A percentile compares a stretch with the other conserved stretches of the same genome.
Conservation (phyloP, 2,329 filamentous ascomycete genomes). For the Emmonsiellopsis sp. region DNA sequence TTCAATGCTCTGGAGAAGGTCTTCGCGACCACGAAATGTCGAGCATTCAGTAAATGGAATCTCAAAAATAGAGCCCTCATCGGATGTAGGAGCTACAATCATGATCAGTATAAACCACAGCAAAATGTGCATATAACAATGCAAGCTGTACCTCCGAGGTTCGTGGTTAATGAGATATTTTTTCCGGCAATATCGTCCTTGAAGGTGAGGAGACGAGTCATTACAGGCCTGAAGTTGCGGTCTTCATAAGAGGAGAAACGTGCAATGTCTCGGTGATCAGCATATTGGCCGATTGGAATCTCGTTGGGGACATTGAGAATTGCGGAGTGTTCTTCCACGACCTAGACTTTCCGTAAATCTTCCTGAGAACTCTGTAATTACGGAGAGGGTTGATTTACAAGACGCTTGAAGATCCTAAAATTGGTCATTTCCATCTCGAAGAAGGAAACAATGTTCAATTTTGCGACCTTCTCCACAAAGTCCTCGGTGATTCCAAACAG, state of each 20-base stretch:
- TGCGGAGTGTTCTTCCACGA: not conserved
- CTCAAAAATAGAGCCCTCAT: not conserved
- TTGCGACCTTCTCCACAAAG: conserved; percentile 3
- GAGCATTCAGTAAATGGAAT: not conserved
- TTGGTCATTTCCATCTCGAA: not conserved
- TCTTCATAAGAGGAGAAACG: conserved; percentile 5
- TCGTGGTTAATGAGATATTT: not conserved
- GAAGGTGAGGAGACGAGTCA: not conserved
- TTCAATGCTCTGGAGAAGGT: conserved; percentile 2
- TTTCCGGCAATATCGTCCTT: not conserved
- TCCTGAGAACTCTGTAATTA: not conserved
- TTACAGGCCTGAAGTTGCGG: conserved; percentile 3
- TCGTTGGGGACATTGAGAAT: not conserved
- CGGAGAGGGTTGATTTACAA: not conserved
- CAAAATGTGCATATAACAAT: not conserved
- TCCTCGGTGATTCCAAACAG: conserved; percentile 3
- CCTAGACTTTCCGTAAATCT: not conserved
- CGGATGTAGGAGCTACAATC: not conserved
- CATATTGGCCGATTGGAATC: not conserved
- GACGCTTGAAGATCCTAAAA: not conserved
- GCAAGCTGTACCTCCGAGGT: not conserved
- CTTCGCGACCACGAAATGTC: conserved; percentile 4
- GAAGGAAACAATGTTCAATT: not conserved
- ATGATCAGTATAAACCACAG: not conserved
- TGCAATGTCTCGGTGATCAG: conserved; percentile 7